A percentile compares a stretch with the other conserved stretches of the same genome.
These are phyloP conservation scores for Quercus gilva DNA, from an alignment of 306 rosid species.

Conservation along the genomic window DNA sequence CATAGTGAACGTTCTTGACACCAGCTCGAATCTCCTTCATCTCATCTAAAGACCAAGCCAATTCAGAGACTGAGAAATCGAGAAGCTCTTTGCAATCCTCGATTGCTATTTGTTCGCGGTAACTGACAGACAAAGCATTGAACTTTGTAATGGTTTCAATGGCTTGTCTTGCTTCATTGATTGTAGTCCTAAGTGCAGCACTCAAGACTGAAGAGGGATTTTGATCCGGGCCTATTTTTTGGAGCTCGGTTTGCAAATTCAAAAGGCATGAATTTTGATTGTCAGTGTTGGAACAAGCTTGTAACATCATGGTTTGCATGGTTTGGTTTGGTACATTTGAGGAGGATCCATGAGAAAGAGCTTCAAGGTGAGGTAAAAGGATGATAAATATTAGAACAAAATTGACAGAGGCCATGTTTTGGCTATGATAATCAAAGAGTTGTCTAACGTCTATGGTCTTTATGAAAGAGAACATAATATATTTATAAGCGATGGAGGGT, in stretches of 20 bases:
- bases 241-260: slow-evolving; percentile 56
- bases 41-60: slow-evolving; percentile 80
- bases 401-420: slow-evolving; percentile 44
- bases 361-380: slow-evolving; percentile 33
- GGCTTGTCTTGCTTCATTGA: slow-evolving; percentile 64
- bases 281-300: slow-evolving; percentile 54
- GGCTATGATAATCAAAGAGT: slow-evolving; percentile 17
- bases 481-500: slow-evolving; percentile 25
- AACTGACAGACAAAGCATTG: slow-evolving; percentile 56
- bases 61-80: slow-evolving; percentile 80
- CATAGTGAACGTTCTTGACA: slow-evolving; percentile 31
- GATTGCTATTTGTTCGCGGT: slow-evolving; percentile 76
- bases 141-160: slow-evolving; percentile 62
- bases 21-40: slow-evolving; percentile 66
- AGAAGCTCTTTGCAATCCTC: slow-evolving; percentile 92
- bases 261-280: slow-evolving; percentile 56
- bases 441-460: slow-evolving; percentile 14
- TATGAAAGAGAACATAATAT: slow-evolving; percentile 4
- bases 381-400: slow-evolving; percentile 38
- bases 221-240: slow-evolving; percentile 27
- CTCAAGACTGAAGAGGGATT: slow-evolving; percentile 48
- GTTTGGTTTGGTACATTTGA: slow-evolving; percentile 44
- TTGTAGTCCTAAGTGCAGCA: slow-evolving; percentile 64
- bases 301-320: slow-evolving; percentile 51
- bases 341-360: slow-evolving; percentile 30